Evolutionary conservation across 2,329 filamentous ascomycete genomes (phyloP).

Genomic region (Pseudogymnoascus sp.): DNA sequence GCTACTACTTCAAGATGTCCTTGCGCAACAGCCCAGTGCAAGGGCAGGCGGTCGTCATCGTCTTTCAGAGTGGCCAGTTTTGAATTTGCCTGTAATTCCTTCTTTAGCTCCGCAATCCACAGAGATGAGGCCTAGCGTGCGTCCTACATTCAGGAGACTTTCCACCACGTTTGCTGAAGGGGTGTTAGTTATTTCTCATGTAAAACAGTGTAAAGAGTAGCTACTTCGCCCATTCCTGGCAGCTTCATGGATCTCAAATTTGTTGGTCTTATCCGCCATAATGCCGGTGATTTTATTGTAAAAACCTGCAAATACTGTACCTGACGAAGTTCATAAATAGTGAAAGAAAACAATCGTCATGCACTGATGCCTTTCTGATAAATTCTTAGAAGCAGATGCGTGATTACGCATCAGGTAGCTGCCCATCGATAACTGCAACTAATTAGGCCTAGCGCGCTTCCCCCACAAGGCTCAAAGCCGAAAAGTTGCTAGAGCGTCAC

Average conservation of each 20-base stretch:
- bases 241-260: conserved; percentile 81
- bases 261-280: conserved; percentile 39
- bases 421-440: background rate
- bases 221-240: conserved; percentile 76
- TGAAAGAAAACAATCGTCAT: background rate
- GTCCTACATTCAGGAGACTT: conserved; percentile 59
- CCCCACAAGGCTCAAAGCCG: conserved; percentile 5
- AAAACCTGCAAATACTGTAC: background rate
- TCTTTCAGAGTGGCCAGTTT: conserved; percentile 67
- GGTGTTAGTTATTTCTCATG: background rate
- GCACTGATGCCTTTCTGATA: conserved; percentile 1
- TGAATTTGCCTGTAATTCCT: conserved; percentile 56
- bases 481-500: conserved; percentile 9
- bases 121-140: background rate
- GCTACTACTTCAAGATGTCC: conserved; percentile 70
- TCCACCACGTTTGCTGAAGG: conserved; percentile 59
- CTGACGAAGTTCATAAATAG: background rate
- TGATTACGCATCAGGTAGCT: conserved; percentile 13
- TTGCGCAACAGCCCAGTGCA: conserved; percentile 90
- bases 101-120: background rate
- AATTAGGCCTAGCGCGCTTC: background rate
- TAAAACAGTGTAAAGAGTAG: conserved; percentile 20
- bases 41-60: conserved; percentile 77
- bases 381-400: background rate
- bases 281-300: background rate